Evolutionary conservation across 1,284 basidiomycete genomes (phyloP).

Genomic region (Psilocybe mexicana): DNA sequence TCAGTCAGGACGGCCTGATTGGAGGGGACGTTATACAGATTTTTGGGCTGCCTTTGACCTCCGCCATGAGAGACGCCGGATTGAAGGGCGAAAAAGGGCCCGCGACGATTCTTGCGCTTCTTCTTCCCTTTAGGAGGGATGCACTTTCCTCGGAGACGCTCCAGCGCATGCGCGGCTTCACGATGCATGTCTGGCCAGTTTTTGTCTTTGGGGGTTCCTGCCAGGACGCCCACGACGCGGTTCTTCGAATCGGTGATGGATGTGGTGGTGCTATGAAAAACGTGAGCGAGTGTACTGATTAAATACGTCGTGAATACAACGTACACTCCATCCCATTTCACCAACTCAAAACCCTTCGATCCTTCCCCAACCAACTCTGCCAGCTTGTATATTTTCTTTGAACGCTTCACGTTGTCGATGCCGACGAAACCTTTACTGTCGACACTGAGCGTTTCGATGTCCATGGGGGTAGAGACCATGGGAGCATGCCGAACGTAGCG

Average conservation of each 20-base stretch:
- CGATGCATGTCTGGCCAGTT: background rate
- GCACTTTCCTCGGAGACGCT: background rate
- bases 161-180: background rate
- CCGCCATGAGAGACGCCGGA: constrained; percentile 11
- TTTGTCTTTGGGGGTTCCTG: constrained; percentile 2
- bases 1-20: background rate
- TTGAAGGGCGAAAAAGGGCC: constrained; percentile 5
- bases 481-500: background rate
- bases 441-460: background rate
- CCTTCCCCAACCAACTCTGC: constrained; percentile 1
- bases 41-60: constrained; percentile 2
- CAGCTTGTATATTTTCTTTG: background rate
- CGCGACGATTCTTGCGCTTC: background rate
- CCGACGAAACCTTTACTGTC: background rate
- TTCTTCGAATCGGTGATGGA: background rate
- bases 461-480: background rate
- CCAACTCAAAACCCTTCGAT: background rate
- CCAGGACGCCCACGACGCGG: background rate
- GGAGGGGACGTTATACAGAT: background rate
- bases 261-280: background rate
- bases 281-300: background rate
- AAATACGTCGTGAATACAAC: background rate
- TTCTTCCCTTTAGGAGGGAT: background rate
- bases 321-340: constrained; percentile 6
- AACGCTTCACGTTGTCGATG: background rate